A percentile compares a stretch with the other conserved stretches of the same genome.
Evolutionary conservation across 2,329 filamentous ascomycete species (phyloP).

Genomic region (Dactylellina parvicollis): DNA sequence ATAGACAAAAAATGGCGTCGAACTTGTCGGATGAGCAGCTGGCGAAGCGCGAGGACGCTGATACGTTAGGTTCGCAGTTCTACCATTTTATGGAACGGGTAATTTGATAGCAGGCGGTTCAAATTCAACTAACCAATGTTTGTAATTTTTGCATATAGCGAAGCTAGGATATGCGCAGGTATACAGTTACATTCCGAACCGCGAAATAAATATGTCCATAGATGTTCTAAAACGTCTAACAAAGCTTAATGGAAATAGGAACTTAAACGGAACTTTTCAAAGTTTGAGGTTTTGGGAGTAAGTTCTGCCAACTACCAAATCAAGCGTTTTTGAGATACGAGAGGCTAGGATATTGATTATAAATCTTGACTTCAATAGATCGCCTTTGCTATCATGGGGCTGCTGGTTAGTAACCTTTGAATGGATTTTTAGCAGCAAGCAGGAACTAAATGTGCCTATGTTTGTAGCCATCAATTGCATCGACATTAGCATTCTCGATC

Average conservation of each 20-base stretch:
- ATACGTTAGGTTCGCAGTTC: constrained; percentile 34
- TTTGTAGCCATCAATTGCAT: constrained; percentile 66
- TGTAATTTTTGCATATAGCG: constrained; percentile 9
- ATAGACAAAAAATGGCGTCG: constrained; percentile 23
- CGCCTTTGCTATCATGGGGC: constrained; percentile 70
- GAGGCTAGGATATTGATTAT: not conserved
- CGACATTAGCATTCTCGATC: constrained; percentile 69
- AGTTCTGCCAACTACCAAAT: no score
- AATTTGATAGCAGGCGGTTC: no score
- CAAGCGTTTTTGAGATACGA: not conserved
- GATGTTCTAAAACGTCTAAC: not conserved
- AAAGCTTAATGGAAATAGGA: constrained; percentile 65
- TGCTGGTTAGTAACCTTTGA: constrained; percentile 63
- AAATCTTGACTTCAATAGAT: constrained; percentile 59
- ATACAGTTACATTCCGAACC: not conserved
- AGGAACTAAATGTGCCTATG: not conserved
- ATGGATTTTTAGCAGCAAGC: not conserved
- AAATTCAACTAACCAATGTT: not conserved
- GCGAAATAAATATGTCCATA: not conserved
- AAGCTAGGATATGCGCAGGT: constrained; percentile 47
- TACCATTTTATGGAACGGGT: no score
- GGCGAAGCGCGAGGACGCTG: constrained; percentile 38
- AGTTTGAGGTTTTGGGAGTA: constrained; percentile 70
- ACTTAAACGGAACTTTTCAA: constrained; percentile 70
- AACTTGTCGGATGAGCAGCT: constrained; percentile 20